phyloP scores from a whole-genome alignment of 805 yeast species.

The Hanseniaspora guilliermondii region DNA sequence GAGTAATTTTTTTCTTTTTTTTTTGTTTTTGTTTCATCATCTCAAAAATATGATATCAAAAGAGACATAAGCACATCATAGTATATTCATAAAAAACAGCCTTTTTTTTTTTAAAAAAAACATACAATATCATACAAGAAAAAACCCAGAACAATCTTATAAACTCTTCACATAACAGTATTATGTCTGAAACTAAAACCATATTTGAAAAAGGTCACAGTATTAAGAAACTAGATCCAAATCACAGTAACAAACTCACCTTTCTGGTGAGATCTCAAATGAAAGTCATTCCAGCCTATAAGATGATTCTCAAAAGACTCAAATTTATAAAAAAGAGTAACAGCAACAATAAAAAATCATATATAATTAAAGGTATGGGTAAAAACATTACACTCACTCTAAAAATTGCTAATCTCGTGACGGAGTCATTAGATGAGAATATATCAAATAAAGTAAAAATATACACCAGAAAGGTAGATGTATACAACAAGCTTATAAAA shows the following conservation, averaged over 20 bases:
- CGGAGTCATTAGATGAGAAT: conserved; percentile 3
- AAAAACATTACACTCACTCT: conserved; percentile 2
- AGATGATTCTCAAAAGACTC: conserved; percentile 14
- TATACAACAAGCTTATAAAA: conserved; percentile 3
- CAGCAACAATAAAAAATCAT: neutral
- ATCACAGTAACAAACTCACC: conserved; percentile 27
- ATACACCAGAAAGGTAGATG: conserved; percentile 4
- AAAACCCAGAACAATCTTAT: neutral
- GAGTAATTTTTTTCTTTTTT: too few relatives aligned
- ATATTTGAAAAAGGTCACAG: conserved; percentile 59
- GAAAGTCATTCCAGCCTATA: conserved; percentile 11
- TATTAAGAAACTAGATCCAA: conserved; percentile 69
- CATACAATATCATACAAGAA: too few relatives aligned
- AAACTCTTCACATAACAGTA: neutral
- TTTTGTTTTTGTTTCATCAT: too few relatives aligned
- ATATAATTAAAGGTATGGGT: conserved; percentile 11
- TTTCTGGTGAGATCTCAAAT: conserved; percentile 5
- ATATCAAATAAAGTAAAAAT: neutral
- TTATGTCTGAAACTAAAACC: conserved; percentile 17
- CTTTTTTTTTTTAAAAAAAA: too few relatives aligned
- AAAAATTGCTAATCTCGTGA: conserved; percentile 2
- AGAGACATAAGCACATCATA: too few relatives aligned
- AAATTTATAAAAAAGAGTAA: conserved; percentile 16
- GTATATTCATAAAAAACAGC: too few relatives aligned
- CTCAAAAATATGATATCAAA: too few relatives aligned